phyloP scores from a whole-genome alignment of 352 stramenopile species.

The Globisporangium yorkense region DNA sequence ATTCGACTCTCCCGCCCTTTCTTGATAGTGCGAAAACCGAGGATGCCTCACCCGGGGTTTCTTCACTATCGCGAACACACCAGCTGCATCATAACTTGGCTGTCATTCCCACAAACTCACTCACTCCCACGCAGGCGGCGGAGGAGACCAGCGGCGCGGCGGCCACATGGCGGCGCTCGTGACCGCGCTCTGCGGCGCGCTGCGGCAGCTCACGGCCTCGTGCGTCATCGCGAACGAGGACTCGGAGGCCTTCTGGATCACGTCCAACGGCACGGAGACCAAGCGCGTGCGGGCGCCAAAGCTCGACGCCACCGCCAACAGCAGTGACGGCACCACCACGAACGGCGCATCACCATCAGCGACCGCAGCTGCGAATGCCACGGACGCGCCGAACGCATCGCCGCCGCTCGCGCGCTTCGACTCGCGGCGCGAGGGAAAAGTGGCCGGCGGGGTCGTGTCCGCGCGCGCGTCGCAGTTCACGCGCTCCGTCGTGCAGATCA shows the following conservation, averaged over 20 bases:
- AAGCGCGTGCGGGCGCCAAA: constrained; percentile 19
- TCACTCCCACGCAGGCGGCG: neutral
- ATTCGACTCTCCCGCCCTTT: neutral
- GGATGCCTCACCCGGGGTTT: neutral
- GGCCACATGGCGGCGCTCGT: constrained; percentile 14
- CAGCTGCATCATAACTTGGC: neutral
- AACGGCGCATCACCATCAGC: neutral
- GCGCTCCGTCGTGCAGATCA: constrained; percentile 42
- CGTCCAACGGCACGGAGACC: constrained; percentile 17
- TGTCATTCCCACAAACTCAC: neutral
- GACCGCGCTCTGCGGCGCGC: constrained; percentile 34
- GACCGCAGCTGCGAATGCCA: neutral
- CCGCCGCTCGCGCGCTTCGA: constrained; percentile 9
- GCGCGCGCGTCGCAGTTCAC: constrained; percentile 27
- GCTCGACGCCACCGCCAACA: neutral
- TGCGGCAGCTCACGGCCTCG: constrained; percentile 28
- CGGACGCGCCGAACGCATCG: neutral
- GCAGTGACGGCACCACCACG: neutral
- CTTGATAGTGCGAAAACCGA: neutral
- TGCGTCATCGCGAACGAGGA: constrained; percentile 32
- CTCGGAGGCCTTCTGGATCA: constrained; percentile 21
- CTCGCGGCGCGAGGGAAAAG: constrained; percentile 12
- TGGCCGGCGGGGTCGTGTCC: constrained; percentile 8
- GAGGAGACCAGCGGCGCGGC: neutral
- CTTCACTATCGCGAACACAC: neutral